Evolutionary conservation across 805 yeast genomes (phyloP), one percentile per base, ranked within the genome.

Genomic region (Candida quercuum): DNA sequence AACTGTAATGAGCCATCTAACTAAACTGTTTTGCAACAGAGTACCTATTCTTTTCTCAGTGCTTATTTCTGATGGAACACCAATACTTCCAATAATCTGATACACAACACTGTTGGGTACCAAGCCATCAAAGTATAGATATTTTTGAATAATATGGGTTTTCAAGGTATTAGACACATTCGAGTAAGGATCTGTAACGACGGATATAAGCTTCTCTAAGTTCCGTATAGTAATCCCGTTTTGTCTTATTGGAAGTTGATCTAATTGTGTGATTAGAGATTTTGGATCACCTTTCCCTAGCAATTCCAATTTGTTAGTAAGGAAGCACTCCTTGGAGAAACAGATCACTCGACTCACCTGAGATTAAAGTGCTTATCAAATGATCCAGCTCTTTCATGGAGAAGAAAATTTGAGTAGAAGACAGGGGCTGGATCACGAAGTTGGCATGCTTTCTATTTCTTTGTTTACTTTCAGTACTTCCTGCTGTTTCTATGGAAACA

Each of bases 1-100:
- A 0, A 61, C 54, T 12, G 54, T 57, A 2, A 61, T 56, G 17
- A 66, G 36, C 71, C 71, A 66, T 23, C 49, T 51, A 17, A 58
- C 42, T 1, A 64, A 37, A 0, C 47, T 41, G 1, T 39, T 37
- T 37, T 65, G 70, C 0, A 63, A 15, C 2, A 38, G 40, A 14
- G 34, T 38, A 2, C 61, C 36, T 0, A 28, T 41, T 34, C 36
- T 43, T 32, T 36, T 53, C 18, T 52, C 43, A 8, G 46, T 51
- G 39, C 51, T 39, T 12, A 41, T 28, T 24, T 42, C 32, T 10
- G 62, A 40, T 18, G 48, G 41, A 4, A 54, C 51, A 1, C 70
- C 68, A 3, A 65, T 36, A 19, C 54, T 44, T 14, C 55, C 53
- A 10, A 60, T 40, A 2, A 68, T 51, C 5, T 42, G 40, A 13